Evolutionary conservation across 192 early-diverging fungal species (phyloP), one percentile per base, ranked within the genome.

Genomic region (Coemansia sp.): DNA sequence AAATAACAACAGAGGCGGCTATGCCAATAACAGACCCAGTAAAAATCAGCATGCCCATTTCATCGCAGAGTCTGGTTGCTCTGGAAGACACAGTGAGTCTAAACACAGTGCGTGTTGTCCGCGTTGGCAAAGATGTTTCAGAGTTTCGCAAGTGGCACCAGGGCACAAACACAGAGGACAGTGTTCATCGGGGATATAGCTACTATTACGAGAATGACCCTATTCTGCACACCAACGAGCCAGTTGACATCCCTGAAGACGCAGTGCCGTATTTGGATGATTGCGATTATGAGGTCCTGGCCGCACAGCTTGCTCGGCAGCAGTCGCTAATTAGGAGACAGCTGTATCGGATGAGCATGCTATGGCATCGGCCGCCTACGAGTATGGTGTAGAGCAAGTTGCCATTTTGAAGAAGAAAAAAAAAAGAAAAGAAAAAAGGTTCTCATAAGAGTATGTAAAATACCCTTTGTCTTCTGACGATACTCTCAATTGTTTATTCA

Each of bases 241-340:
- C 9, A n/a, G 28, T 22, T 19, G 41, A 33, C 2, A 13, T 44
- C 14, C 40, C 47, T 8, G 62, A 60, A 17, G 40, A 61, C 20
- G 40, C 54, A 2, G 63, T 72, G 29, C 63, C 70, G 10, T 72
- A 61, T 24, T 24, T 72, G 15, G 63, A 72, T 33, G 70, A 72
- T n/a, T 42, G 51, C 29, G 43, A 72, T 42, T 64, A 72, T 15
- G 54, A 60, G 25, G 15, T 50, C 24, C 55, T 72, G 13, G 62
- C 63, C 2, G 70, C 61, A 3, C 49, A 60, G 13, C 46, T 72
- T 24, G 50, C 64, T 7, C 62, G 70, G 5, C 53, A 40, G 26
- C 53, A 55, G 37, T 60, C 65, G 27, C 33, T 50, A 23, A 9
- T 58, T 3, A 33, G 36, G 28, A 33, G 56, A 35, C 29, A 58